These are phyloP conservation scores for Cyberlindnera mycetangii DNA, from an alignment of 805 yeast species.

Conservation along the genomic window DNA sequence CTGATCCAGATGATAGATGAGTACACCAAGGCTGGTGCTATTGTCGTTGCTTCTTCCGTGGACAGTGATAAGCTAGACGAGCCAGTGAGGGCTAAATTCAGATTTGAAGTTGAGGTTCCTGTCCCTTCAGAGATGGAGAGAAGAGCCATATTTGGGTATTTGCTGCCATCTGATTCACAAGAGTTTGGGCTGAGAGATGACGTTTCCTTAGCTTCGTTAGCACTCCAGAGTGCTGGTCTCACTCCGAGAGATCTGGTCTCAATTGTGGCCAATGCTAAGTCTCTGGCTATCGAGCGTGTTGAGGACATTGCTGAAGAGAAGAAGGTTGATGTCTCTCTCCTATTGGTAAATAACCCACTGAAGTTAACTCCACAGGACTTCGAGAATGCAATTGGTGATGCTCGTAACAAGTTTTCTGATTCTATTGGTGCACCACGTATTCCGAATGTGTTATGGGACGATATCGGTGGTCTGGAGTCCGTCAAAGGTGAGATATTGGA, in stretches of 20 bases:
- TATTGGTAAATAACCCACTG: conserved; percentile 47
- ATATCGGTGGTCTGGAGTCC: conserved; percentile 90
- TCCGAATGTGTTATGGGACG: conserved; percentile 95
- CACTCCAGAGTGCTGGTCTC: conserved; percentile 89
- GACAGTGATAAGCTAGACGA: conserved; percentile 70
- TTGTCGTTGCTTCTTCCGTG: conserved; percentile 64
- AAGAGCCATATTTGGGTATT: conserved; percentile 51
- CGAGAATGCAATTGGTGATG: conserved; percentile 68
- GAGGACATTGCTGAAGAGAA: conserved; percentile 29
- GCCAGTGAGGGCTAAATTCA: conserved; percentile 60
- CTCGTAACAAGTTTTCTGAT: conserved; percentile 85
- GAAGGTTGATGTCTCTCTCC: conserved; percentile 10
- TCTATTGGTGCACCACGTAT: conserved; percentile 96
- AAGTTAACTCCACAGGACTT: conserved; percentile 58
- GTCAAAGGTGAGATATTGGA: conserved; percentile 93
- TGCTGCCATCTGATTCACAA: conserved; percentile 35
- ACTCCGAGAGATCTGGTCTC: conserved; percentile 79
- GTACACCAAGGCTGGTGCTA: conserved; percentile 40
- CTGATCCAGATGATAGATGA: conserved; percentile 56
- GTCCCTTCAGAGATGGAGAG: conserved; percentile 84
- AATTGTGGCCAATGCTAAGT: conserved; percentile 62
- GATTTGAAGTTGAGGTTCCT: conserved; percentile 70
- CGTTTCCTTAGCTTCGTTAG: conserved; percentile 53
- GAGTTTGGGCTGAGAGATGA: conserved; percentile 38
- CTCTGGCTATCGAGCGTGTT: conserved; percentile 50